Evolutionary conservation across 306 rosid genomes (phyloP), one percentile per base, ranked within the genome.

Genomic region (Cucurbita maxima): DNA sequence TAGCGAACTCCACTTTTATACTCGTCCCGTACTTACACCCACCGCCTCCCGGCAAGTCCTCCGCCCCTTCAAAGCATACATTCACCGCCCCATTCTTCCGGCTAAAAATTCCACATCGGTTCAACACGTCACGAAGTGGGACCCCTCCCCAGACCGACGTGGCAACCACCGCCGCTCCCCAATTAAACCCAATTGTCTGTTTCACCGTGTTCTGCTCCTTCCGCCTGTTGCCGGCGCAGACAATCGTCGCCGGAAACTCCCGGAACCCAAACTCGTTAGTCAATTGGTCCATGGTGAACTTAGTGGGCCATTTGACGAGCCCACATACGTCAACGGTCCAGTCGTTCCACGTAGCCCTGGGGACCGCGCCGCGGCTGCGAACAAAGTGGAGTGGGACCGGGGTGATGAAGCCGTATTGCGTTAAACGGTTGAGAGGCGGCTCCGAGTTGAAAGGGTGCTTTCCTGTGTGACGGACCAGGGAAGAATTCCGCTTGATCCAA

Each of bases 1-100:
- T 76, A 0, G 94, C 97, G 5, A 86, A n/a, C 81, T 85, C 96
- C 20, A 78, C 76, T 75, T 61, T 76, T 10, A 92, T 9, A 30
- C 93, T 92, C 0, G 97, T 92, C 0, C 88, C 96, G 64, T 91
- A 89, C 75, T 89, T 89, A 53, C 87, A 81, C 10, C 96, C 97
- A 48, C 96, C 96, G n/a, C 91, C 97, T 53, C 91, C 97, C 0
- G 96, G 93, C 78, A 91, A 69, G 18, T 89, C 93, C 82, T 91
- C 97, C 0, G 86, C 87, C 0, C 97, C 97, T 60, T 91, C 97
- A 19, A 91, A 91, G 63, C 97, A 89, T n/a, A 89, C 96, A 44
- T 87, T 83, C 6, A 91, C 76, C 5, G 85, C 91, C 0, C 90
- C 98, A 1, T 80, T 75, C 0, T 60, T 74, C 0, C 88, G 80